Evolutionary conservation across 495 filamentous ascomycete genomes (phyloP).

Genomic region (Aspergillus coremiiformis): DNA sequence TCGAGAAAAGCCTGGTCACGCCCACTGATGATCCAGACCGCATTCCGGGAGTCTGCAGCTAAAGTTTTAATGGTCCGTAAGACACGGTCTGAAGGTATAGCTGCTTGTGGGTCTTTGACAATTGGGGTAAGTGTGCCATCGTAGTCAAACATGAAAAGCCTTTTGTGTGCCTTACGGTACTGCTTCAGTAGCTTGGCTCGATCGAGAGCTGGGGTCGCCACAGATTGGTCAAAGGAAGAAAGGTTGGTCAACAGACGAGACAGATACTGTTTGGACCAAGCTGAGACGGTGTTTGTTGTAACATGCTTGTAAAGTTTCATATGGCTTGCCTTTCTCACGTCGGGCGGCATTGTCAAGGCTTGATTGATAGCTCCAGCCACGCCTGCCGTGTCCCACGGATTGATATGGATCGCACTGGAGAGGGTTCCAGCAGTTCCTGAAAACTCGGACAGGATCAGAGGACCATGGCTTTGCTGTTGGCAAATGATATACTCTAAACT

Average conservation of each 20-base stretch:
- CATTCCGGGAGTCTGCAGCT: constrained; percentile 69
- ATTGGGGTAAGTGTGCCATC: constrained; percentile 97
- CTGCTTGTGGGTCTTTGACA: constrained; percentile 77
- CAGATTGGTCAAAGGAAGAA: constrained; percentile 62
- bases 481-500: constrained; percentile 89
- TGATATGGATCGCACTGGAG: constrained; percentile 81
- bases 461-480: constrained; percentile 74
- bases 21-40: constrained; percentile 97
- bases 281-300: constrained; percentile 70
- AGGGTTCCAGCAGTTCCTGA: constrained; percentile 86
- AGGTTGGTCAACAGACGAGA: constrained; percentile 70
- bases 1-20: constrained; percentile 83
- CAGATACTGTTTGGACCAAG: constrained; percentile 72
- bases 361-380: constrained; percentile 73
- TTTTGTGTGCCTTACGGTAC: constrained; percentile 62
- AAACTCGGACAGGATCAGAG: constrained; percentile 90
- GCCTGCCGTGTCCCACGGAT: constrained; percentile 80
- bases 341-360: constrained; percentile 64
- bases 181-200: constrained; percentile 56
- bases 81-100: constrained; percentile 76
- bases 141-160: constrained; percentile 97
- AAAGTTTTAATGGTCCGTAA: constrained; percentile 71
- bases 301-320: constrained; percentile 70
- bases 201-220: constrained; percentile 75
- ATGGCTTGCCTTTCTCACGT: constrained; percentile 47